Conservation (phyloP, 208 protist genomes). For the Trypanosoma scelopori region DNA sequence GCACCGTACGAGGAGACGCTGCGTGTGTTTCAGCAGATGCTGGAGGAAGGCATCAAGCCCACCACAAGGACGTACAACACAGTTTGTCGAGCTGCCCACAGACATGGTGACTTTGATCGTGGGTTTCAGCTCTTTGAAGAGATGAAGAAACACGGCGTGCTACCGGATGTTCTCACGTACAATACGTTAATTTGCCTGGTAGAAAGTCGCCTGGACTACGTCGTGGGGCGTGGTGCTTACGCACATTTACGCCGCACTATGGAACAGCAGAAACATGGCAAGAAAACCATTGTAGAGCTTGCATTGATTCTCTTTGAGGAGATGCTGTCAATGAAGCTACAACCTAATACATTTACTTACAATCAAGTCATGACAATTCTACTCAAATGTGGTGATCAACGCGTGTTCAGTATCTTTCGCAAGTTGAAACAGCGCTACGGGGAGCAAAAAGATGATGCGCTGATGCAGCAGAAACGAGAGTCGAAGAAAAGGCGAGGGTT, state of each 20-base stretch:
- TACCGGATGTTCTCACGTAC: slow-evolving; percentile 90
- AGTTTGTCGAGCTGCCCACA: slow-evolving; percentile 68
- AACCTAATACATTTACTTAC: slow-evolving; percentile 90
- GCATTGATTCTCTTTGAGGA: slow-evolving; percentile 70
- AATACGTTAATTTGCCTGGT: slow-evolving; percentile 87
- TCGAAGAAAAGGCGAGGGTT: background rate
- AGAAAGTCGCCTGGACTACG: slow-evolving; percentile 80
- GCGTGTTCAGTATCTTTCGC: slow-evolving; percentile 73
- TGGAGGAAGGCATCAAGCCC: slow-evolving; percentile 42
- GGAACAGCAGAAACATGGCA: slow-evolving; percentile 67
- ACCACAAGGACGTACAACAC: slow-evolving; percentile 90
- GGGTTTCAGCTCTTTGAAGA: slow-evolving; percentile 91
- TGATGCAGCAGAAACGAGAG: slow-evolving; percentile 6
- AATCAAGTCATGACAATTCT: slow-evolving; percentile 75
- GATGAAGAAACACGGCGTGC: slow-evolving; percentile 83
- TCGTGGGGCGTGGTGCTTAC: slow-evolving; percentile 55
- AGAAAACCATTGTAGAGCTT: slow-evolving; percentile 61
- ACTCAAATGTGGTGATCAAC: slow-evolving; percentile 54
- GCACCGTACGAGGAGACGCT: slow-evolving; percentile 85
- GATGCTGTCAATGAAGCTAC: slow-evolving; percentile 68
- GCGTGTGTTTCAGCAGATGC: slow-evolving; percentile 77
- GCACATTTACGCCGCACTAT: slow-evolving; percentile 35
- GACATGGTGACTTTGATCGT: slow-evolving; percentile 83
- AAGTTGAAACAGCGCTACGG: slow-evolving; percentile 12
- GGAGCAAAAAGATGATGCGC: slow-evolving; percentile 1